Conservation (phyloP, 805 yeast genomes). For the Lipomyces starkeyi region DNA sequence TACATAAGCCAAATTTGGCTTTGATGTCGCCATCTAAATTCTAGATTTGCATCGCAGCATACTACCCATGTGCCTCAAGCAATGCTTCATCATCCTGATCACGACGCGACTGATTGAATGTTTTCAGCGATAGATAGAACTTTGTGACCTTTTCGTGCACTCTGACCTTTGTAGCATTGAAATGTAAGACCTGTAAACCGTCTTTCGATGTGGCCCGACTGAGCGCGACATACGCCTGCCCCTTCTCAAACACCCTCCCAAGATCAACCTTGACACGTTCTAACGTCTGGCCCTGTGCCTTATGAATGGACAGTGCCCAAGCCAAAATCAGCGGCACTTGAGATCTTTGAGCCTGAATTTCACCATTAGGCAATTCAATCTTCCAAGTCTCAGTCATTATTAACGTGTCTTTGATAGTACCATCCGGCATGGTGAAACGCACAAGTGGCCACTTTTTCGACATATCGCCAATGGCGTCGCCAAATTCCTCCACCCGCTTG, state of each 20-base stretch:
- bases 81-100: constrained; percentile 13
- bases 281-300: constrained; percentile 92
- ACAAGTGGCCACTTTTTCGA: constrained; percentile 68
- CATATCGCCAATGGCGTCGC: neutral
- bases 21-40: neutral
- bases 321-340: constrained; percentile 92
- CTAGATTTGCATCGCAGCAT: neutral
- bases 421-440: constrained; percentile 72
- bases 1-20: neutral
- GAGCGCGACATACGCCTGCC: constrained; percentile 95
- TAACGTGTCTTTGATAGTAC: constrained; percentile 72
- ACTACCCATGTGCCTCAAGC: constrained; percentile 8
- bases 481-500: constrained; percentile 2
- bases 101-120: neutral
- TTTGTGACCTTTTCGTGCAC: constrained; percentile 73
- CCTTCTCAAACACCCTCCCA: constrained; percentile 77
- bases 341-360: constrained; percentile 68
- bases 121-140: constrained; percentile 57
- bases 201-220: constrained; percentile 85
- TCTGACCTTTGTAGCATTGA: constrained; percentile 64
- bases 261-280: constrained; percentile 79
- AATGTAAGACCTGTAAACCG: constrained; percentile 82
- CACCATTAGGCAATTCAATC: constrained; percentile 74
- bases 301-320: constrained; percentile 95
- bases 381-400: constrained; percentile 85